Evolutionary conservation across 1,139 yeast species (phyloP).

Genomic region (Geotrichum phurueaensis): DNA sequence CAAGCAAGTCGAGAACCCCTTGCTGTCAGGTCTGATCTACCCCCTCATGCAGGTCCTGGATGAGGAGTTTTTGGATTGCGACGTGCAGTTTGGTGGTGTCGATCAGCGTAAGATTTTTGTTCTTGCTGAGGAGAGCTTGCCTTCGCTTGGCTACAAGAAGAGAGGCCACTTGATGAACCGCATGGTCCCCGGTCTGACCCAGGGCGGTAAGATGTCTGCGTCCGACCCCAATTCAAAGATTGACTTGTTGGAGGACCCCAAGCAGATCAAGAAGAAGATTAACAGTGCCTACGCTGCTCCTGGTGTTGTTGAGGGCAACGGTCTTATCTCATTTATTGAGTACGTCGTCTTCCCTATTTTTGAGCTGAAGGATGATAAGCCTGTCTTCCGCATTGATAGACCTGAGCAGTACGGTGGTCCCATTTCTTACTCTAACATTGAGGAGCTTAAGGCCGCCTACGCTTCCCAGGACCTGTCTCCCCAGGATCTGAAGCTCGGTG

Average conservation of each 20-base stretch:
- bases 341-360: conserved; percentile 81
- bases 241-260: conserved; percentile 85
- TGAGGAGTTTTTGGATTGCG: conserved; percentile 83
- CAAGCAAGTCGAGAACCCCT: conserved; percentile 91
- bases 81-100: conserved; percentile 97
- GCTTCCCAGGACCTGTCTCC: conserved; percentile 73
- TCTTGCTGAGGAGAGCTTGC: conserved; percentile 91
- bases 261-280: conserved; percentile 81
- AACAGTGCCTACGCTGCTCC: conserved; percentile 93
- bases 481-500: conserved; percentile 89
- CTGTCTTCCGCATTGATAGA: conserved; percentile 72
- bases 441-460: conserved; percentile 66
- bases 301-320: conserved; percentile 87
- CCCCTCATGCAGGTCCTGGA: conserved; percentile 99
- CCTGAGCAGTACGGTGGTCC: conserved; percentile 98
- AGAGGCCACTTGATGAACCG: conserved; percentile 98
- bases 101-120: conserved; percentile 98
- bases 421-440: conserved; percentile 61
- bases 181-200: conserved; percentile 96
- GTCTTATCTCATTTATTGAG: conserved; percentile 79
- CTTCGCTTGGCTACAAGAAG: conserved; percentile 83
- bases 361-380: conserved; percentile 51
- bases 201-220: conserved; percentile 98
- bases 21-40: conserved; percentile 87
- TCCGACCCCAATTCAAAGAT: conserved; percentile 97